Conservation (phyloP, 1,284 basidiomycete genomes). For the Ceratobasidium sp. region DNA sequence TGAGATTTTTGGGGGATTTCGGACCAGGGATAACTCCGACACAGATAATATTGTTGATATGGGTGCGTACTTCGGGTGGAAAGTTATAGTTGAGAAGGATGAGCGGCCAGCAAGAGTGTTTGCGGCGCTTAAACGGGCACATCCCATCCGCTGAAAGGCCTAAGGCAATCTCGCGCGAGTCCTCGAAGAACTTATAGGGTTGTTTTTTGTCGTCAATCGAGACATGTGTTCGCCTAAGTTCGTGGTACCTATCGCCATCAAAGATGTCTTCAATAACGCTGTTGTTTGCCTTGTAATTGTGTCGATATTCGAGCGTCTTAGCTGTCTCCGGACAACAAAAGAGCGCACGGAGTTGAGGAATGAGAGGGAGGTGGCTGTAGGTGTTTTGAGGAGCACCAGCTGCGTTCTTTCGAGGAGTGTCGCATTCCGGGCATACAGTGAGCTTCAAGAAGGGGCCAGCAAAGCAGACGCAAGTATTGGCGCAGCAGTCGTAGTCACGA, state of each 20-base stretch:
- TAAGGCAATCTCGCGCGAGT: conserved; percentile 39
- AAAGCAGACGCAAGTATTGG: conserved; percentile 57
- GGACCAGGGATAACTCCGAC: conserved; percentile 46
- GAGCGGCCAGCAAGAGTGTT: conserved; percentile 43
- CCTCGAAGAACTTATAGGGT: conserved; percentile 6
- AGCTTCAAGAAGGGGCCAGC: conserved; percentile 55
- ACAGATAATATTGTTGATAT: conserved; percentile 36
- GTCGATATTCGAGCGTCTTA: conserved; percentile 51
- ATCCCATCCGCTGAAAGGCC: conserved; percentile 46
- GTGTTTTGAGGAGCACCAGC: conserved; percentile 50
- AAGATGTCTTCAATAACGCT: conserved; percentile 41
- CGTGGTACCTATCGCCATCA: conserved; percentile 34
- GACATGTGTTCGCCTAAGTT: conserved; percentile 12
- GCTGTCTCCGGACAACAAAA: conserved; percentile 52
- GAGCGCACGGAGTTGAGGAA: conserved; percentile 58
- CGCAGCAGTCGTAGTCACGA: conserved; percentile 56
- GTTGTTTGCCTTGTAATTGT: conserved; percentile 46
- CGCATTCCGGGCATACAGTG: conserved; percentile 53
- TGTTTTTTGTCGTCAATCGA: conserved; percentile 31
- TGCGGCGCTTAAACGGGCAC: conserved; percentile 47
- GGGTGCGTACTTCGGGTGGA: conserved; percentile 30
- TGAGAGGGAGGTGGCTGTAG: conserved; percentile 58
- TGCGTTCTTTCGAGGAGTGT: conserved; percentile 52
- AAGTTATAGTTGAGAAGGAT: conserved; percentile 45
- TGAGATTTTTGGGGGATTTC: conserved; percentile 7